Evolutionary conservation across 2,329 filamentous ascomycete species (phyloP).

Genomic region (Apiospora malaysiana): DNA sequence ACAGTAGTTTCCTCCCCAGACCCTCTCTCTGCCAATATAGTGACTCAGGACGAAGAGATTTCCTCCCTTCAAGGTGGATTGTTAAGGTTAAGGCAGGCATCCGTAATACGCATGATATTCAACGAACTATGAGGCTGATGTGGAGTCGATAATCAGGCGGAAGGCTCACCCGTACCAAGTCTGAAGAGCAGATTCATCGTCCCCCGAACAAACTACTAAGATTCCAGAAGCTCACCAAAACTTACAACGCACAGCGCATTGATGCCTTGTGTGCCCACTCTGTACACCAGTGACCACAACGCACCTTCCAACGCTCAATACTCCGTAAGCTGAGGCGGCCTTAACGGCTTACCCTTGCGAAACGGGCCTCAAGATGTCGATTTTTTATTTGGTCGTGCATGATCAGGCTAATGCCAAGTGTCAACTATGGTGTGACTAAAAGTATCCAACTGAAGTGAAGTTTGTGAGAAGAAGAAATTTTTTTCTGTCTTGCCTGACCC

Average conservation of each 20-base stretch:
- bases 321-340: not conserved
- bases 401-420: not conserved
- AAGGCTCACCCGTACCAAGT: constrained; percentile 11
- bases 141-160: constrained; percentile 13
- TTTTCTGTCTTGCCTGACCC: not conserved
- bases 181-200: not conserved
- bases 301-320: not conserved
- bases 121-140: constrained; percentile 12
- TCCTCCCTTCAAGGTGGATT: not conserved
- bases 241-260: constrained; percentile 13
- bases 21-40: not conserved
- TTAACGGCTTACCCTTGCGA: not conserved
- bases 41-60: constrained; percentile 7
- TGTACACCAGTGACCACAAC: not conserved
- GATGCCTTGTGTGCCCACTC: constrained; percentile 9
- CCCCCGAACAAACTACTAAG: not conserved
- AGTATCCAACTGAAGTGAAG: constrained; percentile 3
- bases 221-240: constrained; percentile 13
- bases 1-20: not conserved
- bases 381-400: not conserved
- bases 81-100: not conserved
- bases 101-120: not conserved
- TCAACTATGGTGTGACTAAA: constrained; percentile 4
- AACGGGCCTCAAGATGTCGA: not conserved
- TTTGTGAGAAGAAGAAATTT: not conserved